These are phyloP conservation scores for Ophiostoma perfectum DNA, from an alignment of 2,329 filamentous ascomycete genomes.

Conservation along the genomic window DNA sequence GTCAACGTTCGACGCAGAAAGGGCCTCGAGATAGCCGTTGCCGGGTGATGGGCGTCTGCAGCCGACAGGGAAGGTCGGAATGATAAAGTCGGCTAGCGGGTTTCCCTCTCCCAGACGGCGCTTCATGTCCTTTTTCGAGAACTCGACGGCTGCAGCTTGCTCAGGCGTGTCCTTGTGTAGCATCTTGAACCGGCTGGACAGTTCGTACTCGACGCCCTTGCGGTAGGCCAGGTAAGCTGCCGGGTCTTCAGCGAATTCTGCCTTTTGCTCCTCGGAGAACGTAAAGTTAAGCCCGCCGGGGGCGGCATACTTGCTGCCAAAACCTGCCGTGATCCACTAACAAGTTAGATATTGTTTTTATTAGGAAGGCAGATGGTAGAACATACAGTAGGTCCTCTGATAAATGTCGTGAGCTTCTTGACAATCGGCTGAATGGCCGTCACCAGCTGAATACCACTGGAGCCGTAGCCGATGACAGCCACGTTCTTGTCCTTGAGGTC, in stretches of 20 bases:
- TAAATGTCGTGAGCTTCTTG: constrained; percentile 28
- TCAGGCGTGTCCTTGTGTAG: constrained; percentile 19
- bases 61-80: constrained; percentile 34
- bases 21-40: constrained; percentile 39
- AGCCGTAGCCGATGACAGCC: constrained; percentile 24
- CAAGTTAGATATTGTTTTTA: not conserved
- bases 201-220: constrained; percentile 43
- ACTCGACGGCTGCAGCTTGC: constrained; percentile 21
- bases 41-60: constrained; percentile 41
- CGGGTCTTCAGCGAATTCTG: constrained; percentile 47
- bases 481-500: constrained; percentile 21
- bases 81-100: constrained; percentile 20
- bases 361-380: not conserved
- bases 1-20: constrained; percentile 41
- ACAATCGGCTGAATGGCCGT: constrained; percentile 36
- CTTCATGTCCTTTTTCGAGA: constrained; percentile 22
- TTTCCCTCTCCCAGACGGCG: constrained; percentile 23
- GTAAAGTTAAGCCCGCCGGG: constrained; percentile 6
- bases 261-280: constrained; percentile 40
- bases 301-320: constrained; percentile 29
- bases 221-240: constrained; percentile 48
- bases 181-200: constrained; percentile 50
- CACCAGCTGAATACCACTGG: constrained; percentile 27
- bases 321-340: constrained; percentile 58
- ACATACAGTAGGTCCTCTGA: constrained; percentile 18